Evolutionary conservation across 176 grass and related monocot species (phyloP), one percentile per base, ranked within the genome.

Genomic region (Saccharum officinarum): DNA sequence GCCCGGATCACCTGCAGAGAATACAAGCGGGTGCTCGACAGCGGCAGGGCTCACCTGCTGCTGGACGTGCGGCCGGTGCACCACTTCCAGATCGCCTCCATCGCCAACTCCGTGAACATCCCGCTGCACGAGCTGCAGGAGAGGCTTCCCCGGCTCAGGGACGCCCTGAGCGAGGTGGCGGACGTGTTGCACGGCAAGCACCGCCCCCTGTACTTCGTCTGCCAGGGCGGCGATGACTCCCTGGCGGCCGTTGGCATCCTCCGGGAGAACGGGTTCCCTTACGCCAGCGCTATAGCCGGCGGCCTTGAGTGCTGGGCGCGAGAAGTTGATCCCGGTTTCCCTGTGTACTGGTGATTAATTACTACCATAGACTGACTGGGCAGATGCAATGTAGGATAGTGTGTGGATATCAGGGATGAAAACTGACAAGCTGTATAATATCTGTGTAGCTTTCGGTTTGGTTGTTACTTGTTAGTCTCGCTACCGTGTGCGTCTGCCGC

Each of bases 21-120:
- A 22, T 97, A 92, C 75, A 94, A 90, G 45, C 36, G 80, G 46
- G 26, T 92, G 82, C 23, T 89, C 12, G 84, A 92, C 44, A 83
- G 83, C 12, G 80, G 86, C 1, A 76, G 92, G 33, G 59, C 39
- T 22, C 95, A 94, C 55, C 3, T 91, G 26, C 49, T 97, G 69
- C 65, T 97, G 65, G 95, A 97, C 74, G 92, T 97, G 41, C 84
- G 90, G 30, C 90, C 92, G 7, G 84, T 77, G 37, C 95, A 97
- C 66, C 95, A 97, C 57, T 97, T 97, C 82, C 90, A 91, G 71
- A 97, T 94, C 41, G 73, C 91, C 31, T 90, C 90, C 2, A 78
- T 94, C 20, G 39, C 90, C 60, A 62, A 86, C 36, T 88, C 92
- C 7, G 60, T 97, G 26, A 94, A 92, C 66, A 89, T 97, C 28